Conservation (phyloP, 495 filamentous ascomycete genomes). For the Penicillium lagena region DNA sequence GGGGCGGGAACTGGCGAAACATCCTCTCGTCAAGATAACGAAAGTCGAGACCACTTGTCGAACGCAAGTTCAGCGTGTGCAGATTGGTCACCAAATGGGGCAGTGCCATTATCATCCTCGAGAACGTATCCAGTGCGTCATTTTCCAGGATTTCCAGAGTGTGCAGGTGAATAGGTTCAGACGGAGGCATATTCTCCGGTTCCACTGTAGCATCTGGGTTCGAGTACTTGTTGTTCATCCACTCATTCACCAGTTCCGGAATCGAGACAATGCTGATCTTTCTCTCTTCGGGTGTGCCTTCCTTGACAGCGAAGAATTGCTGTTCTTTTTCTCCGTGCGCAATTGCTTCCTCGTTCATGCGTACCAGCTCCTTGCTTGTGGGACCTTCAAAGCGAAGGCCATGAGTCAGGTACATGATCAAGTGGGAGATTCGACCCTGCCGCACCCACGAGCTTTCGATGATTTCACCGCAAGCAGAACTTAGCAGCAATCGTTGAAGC, state of each 20-base stretch:
- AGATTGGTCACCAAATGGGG: slow-evolving; percentile 16
- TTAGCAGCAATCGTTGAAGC: slow-evolving; percentile 8
- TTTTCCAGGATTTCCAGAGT: slow-evolving; percentile 20
- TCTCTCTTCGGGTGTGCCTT: not conserved
- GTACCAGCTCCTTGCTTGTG: slow-evolving; percentile 3
- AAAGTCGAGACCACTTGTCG: slow-evolving; percentile 14
- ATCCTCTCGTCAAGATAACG: not conserved
- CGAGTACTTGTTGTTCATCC: slow-evolving; percentile 6
- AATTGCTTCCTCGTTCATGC: slow-evolving; percentile 5
- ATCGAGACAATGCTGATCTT: slow-evolving; percentile 10
- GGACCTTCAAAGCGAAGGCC: slow-evolving; percentile 20
- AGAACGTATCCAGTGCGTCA: slow-evolving; percentile 16
- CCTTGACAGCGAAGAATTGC: not conserved
- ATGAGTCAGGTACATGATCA: slow-evolving; percentile 12
- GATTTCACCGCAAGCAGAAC: slow-evolving; percentile 5
- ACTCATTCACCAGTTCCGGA: slow-evolving; percentile 2
- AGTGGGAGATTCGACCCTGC: slow-evolving; percentile 14
- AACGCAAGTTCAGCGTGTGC: slow-evolving; percentile 10
- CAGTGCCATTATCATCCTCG: slow-evolving; percentile 13
- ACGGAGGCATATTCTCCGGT: slow-evolving; percentile 4
- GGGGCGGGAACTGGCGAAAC: slow-evolving; percentile 6
- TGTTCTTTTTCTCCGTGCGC: slow-evolving; percentile 7
- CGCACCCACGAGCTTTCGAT: slow-evolving; percentile 12
- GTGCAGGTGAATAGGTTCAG: slow-evolving; percentile 2
- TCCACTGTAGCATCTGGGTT: not conserved